phyloP scores from a whole-genome alignment of 2,329 filamentous ascomycete genomes.

The Aspergillus latus region DNA sequence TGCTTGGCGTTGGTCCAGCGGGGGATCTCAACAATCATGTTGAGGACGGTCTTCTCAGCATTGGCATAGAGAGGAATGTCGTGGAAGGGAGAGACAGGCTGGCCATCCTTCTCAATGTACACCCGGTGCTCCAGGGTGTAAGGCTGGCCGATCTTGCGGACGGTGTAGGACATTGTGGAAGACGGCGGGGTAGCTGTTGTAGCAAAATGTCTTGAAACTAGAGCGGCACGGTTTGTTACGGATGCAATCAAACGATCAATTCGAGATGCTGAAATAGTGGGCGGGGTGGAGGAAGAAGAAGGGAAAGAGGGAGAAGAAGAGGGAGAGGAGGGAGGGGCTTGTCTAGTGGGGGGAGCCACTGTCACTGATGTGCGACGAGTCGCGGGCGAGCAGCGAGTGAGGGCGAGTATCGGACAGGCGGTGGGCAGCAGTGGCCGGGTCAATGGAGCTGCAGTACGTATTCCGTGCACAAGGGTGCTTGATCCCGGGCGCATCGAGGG shows the following conservation, averaged over 20 bases:
- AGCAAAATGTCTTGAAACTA: constrained; percentile 51
- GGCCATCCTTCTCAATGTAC: constrained; percentile 97
- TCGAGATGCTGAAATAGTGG: constrained; percentile 19
- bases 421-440: constrained; percentile 34
- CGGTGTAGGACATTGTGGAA: constrained; percentile 58
- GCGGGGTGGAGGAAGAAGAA: constrained; percentile 28
- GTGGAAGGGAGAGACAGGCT: constrained; percentile 93
- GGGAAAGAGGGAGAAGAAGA: constrained; percentile 20
- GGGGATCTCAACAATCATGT: constrained; percentile 99
- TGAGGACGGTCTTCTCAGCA: constrained; percentile 88
- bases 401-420: constrained; percentile 31
- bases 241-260: constrained; percentile 25
- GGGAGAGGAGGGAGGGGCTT: constrained; percentile 29
- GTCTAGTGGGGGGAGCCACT: constrained; percentile 44
- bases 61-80: constrained; percentile 98
- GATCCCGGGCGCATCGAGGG: constrained; percentile 9
- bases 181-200: constrained; percentile 34
- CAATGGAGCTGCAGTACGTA: constrained; percentile 28
- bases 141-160: constrained; percentile 83
- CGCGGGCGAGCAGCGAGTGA: constrained; percentile 25
- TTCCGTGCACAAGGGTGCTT: constrained; percentile 9
- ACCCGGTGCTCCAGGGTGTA: constrained; percentile 97
- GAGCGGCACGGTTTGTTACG: constrained; percentile 39
- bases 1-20: constrained; percentile 99
- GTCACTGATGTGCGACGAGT: constrained; percentile 39